Evolutionary conservation across 1,139 yeast species (phyloP).

Genomic region (Ogataea hybrid): DNA sequence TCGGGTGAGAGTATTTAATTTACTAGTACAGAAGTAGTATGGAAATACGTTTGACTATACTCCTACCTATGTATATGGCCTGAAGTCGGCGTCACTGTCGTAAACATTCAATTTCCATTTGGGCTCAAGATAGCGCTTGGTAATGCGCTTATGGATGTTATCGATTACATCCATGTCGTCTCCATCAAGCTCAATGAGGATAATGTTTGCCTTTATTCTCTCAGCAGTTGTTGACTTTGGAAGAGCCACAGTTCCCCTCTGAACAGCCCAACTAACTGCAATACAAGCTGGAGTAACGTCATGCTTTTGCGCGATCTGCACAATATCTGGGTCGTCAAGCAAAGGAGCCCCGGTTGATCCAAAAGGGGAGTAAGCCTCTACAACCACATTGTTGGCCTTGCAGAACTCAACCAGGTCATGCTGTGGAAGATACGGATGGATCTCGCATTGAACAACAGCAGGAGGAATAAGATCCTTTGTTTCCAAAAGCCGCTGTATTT

Average conservation of each 20-base stretch:
- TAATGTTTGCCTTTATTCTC: conserved; percentile 59
- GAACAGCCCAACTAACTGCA: conserved; percentile 68
- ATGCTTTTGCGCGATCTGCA: conserved; percentile 54
- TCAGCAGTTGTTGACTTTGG: conserved; percentile 67
- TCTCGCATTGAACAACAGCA: conserved; percentile 70
- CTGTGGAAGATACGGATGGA: conserved; percentile 77
- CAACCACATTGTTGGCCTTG: conserved; percentile 50
- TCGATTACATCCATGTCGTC: conserved; percentile 55
- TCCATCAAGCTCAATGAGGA: conserved; percentile 46
- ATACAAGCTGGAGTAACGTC: conserved; percentile 58
- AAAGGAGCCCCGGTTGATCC: conserved; percentile 70
- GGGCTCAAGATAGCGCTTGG: conserved; percentile 46
- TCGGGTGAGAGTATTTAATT: too few species aligned
- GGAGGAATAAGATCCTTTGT: conserved; percentile 57
- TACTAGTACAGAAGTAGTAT: background rate
- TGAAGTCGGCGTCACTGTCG: background rate
- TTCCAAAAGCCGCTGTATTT: conserved; percentile 37
- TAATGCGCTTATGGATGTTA: conserved; percentile 45
- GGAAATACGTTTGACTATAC: background rate
- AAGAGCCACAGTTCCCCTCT: conserved; percentile 66
- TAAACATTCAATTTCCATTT: conserved; percentile 38
- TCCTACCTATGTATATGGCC: background rate
- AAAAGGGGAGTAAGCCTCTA: conserved; percentile 81
- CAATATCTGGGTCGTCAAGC: conserved; percentile 47
- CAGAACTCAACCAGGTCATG: conserved; percentile 56